Evolutionary conservation across 164 flowering plant genomes (phyloP), one percentile per base, ranked within the genome.

Genomic region (Macadamia integrifolia): DNA sequence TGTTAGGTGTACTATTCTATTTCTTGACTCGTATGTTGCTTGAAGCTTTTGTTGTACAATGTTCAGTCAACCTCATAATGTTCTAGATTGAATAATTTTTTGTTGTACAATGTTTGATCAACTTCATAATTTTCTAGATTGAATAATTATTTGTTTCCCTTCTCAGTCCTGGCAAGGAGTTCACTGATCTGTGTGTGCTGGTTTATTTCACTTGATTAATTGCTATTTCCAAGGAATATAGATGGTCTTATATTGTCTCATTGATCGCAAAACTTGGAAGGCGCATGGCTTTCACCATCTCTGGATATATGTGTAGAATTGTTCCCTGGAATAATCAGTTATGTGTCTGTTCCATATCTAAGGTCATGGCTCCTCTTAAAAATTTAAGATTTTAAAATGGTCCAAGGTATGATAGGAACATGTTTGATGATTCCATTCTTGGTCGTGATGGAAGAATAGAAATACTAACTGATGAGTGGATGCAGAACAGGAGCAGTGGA

Each of bases 1-100:
- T 84, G 75, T 81, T 95, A 58, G 99, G 99, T 70, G 93, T 95
- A 71, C 57, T 88, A 65, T 88, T 95, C 69, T 95, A 95, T 77
- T 71, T 88, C 74, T 74, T 92, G 76, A 85, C 97, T 42, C 80
- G 98, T 57, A 11, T 83, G 32, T 79, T 89, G 30, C 84, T 95
- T 64, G 98, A 95, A 84, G 79, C 55, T 52, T 92, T 92, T 78
- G 83, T 95, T 66, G 81, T 87, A 71, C 85, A 92, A 79, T 91
- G 89, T 76, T 90, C 99, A 46, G 43, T 79, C 66, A 86, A 90
- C 76, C 83, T 95, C 44, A 62, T 95, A 76, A 86, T 92, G 94
- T 92, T 94, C 75, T 94, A 90, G 83, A 28, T 42, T 44, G 23
- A 23, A 23, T 23, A 23, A 23, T 23, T 23, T 52, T 92, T 92